phyloP scores from a whole-genome alignment of 768 basidiomycete genomes.

The Rhodosporidiobolus odoratus region DNA sequence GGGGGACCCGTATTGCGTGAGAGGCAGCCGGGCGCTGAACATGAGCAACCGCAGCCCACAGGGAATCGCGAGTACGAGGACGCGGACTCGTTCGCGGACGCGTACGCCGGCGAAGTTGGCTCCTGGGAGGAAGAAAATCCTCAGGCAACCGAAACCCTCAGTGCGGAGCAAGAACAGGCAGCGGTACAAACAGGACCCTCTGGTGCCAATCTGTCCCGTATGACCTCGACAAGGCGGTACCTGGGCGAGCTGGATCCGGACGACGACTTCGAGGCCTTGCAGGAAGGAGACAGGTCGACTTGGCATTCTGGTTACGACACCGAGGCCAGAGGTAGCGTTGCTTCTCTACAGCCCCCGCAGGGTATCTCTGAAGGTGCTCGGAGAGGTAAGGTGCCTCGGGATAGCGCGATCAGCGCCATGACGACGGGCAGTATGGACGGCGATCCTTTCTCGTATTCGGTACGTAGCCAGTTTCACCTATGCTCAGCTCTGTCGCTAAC shows the following conservation, averaged over 20 bases:
- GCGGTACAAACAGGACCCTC: neutral
- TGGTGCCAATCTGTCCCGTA: neutral
- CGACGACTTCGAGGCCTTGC: neutral
- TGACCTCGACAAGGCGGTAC: conserved; percentile 31
- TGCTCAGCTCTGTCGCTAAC: neutral
- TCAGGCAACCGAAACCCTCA: neutral
- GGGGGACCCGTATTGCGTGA: neutral
- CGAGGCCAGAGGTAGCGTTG: conserved; percentile 24
- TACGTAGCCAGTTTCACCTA: neutral
- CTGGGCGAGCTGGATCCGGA: conserved; percentile 27
- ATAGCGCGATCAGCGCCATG: conserved; percentile 5
- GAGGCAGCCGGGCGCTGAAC: neutral
- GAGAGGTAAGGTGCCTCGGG: neutral
- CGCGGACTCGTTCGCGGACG: neutral
- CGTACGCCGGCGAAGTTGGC: neutral
- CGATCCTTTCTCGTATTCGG: conserved; percentile 28
- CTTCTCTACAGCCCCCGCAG: neutral
- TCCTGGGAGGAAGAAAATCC: neutral
- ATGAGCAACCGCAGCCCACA: neutral
- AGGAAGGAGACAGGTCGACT: conserved; percentile 10
- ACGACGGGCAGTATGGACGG: neutral
- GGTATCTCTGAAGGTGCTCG: no score
- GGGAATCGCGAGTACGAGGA: neutral
- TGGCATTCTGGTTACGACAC: conserved; percentile 26
- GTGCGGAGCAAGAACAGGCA: neutral